Percentiles rank a stretch among this genome's conserved stretches.
phyloP scores from a whole-genome alignment of 2,329 filamentous ascomycete species.

The Grosmannia penicillata region DNA sequence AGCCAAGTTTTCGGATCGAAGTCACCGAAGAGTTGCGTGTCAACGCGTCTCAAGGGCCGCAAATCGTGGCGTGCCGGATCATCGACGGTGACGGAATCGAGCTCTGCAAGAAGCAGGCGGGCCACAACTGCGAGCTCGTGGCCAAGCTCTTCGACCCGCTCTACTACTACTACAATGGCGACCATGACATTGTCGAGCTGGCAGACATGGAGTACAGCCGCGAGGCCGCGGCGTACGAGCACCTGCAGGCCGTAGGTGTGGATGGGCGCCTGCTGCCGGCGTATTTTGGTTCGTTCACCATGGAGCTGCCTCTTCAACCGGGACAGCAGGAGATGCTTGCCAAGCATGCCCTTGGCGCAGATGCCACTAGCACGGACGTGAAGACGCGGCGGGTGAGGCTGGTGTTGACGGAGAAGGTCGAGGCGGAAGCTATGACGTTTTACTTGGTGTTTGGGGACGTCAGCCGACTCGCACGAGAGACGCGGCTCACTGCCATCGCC shows the following conservation, averaged over 20 bases:
- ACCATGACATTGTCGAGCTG: slow-evolving; percentile 8
- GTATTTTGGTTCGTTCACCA: slow-evolving; percentile 7
- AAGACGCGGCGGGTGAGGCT: slow-evolving; percentile 6
- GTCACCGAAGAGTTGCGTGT: slow-evolving; percentile 5
- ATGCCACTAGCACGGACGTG: too few relatives aligned
- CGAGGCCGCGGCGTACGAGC: slow-evolving; percentile 8
- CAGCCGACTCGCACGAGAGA: neutral
- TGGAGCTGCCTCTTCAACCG: slow-evolving; percentile 4
- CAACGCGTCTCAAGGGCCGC: slow-evolving; percentile 1
- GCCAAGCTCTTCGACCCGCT: slow-evolving; percentile 11
- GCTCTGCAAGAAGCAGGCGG: neutral
- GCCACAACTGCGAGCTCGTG: neutral
- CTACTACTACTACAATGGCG: slow-evolving; percentile 9
- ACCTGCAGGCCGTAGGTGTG: slow-evolving; percentile 5
- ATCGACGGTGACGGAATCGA: neutral
- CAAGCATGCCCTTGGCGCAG: neutral
- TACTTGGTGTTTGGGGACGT: slow-evolving; percentile 8
- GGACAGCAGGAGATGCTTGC: slow-evolving; percentile 2
- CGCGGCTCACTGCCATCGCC: slow-evolving; percentile 5
- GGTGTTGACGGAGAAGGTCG: slow-evolving; percentile 5
- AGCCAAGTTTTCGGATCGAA: neutral
- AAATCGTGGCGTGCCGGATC: slow-evolving; percentile 7
- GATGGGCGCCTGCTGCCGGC: slow-evolving; percentile 8
- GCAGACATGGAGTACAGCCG: slow-evolving; percentile 10
- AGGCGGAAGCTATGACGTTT: slow-evolving; percentile 5